Evolutionary conservation across 805 yeast species (phyloP).

Genomic region (Starmerella lactis-condensi): DNA sequence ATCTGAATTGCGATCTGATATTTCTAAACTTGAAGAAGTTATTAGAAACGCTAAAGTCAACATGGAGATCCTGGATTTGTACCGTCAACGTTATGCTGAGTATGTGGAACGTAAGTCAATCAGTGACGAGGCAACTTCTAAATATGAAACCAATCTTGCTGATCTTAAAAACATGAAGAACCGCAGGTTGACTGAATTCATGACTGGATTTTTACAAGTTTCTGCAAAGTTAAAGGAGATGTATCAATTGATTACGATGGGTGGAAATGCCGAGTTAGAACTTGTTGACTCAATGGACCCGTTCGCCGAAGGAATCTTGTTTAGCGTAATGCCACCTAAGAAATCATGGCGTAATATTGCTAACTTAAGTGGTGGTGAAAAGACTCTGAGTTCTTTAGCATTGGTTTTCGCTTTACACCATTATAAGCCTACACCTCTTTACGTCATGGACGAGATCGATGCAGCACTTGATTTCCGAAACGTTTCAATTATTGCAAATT

Average conservation of each 20-base stretch:
- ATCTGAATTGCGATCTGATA: constrained; percentile 10
- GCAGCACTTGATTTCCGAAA: constrained; percentile 96
- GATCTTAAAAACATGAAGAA: constrained; percentile 52
- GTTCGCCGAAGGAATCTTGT: constrained; percentile 89
- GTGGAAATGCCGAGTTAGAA: constrained; percentile 96
- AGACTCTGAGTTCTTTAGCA: constrained; percentile 85
- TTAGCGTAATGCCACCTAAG: constrained; percentile 98
- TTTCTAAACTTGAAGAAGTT: constrained; percentile 18
- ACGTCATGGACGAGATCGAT: constrained; percentile 98
- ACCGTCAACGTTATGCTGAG: constrained; percentile 47
- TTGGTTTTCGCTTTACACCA: constrained; percentile 89
- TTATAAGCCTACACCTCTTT: constrained; percentile 90
- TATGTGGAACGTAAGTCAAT: constrained; percentile 44
- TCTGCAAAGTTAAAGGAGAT: constrained; percentile 80
- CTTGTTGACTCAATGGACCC: constrained; percentile 91
- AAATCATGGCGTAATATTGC: constrained; percentile 94
- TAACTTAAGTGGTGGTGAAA: constrained; percentile 93
- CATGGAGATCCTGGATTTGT: constrained; percentile 57
- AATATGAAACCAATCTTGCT: constrained; percentile 45
- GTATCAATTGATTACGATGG: constrained; percentile 98
- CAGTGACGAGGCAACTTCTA: constrained; percentile 45
- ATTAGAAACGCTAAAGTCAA: constrained; percentile 44
- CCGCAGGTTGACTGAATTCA: constrained; percentile 67
- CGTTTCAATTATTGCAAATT: constrained; percentile 93
- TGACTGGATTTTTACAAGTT: constrained; percentile 77